Base-by-base conservation (phyloP, 2,329 filamentous ascomycete genomes). In the Beauveria medogensis region DNA sequence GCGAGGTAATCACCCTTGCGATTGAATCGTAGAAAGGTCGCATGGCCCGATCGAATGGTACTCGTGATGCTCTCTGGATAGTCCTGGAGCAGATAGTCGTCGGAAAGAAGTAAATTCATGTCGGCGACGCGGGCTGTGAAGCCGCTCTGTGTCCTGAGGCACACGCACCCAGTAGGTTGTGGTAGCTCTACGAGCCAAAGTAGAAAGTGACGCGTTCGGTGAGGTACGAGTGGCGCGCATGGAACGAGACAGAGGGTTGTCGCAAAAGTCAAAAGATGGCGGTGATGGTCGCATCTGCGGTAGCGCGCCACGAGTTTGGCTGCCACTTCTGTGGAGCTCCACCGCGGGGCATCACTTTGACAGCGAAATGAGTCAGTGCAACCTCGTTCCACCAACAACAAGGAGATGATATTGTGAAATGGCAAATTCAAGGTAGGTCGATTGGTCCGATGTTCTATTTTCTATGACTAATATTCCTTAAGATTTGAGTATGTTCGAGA, bases 401-500 rank as follows among this genome's bases (percentile, higher is more conserved):
- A 10, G 16, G 5, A 14, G 26, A 52, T 43, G 34, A 68, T 10
- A 63, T 18, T 26, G 9, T 14, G 24, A 50, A 54, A 48, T 84
- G 81, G 81, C 81, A 12, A 83, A 83, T 68, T 83, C 81, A 65
- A 82, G 80, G 81, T 82, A 14, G 5, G 55, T 16, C 4, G 68
- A 64, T 73, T 65, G 57, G n/a, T 18, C 7, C 16, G n/a, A 1
- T 22, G 22, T 28, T 6, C 22, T 5, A 3, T n/a, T 10, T 3
- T 9, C 14, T n/a, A 14, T n/a, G 24, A 43, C 64, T 63, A 40
- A 64, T 47, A 7, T 12, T 20, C 37, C 37, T 50, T 10, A 56
- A 96, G 91, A 75, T 97, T 92, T 72, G 92, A 96, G 77, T 99
- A 99, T 74, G 93, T 97, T 65, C 91, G 90, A 72, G 76, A 79